Evolutionary conservation across 2,329 filamentous ascomycete genomes (phyloP).

Genomic region (Aspergillus sp.): DNA sequence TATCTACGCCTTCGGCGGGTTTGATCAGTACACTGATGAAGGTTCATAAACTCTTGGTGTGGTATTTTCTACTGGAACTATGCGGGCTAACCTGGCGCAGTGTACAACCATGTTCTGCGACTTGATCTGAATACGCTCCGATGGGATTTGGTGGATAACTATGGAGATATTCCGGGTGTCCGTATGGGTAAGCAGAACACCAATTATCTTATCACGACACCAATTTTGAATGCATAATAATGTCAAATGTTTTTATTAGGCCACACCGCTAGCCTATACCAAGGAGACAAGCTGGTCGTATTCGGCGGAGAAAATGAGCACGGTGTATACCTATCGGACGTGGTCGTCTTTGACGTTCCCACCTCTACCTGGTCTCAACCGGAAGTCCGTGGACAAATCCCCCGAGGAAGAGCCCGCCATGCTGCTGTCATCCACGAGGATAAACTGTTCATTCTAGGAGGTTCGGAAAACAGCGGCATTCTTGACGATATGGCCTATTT

Average conservation of each 20-base stretch:
- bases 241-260: conserved; percentile 50
- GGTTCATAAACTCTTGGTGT: conserved; percentile 41
- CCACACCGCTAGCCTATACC: conserved; percentile 90
- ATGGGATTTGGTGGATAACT: conserved; percentile 97
- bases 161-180: conserved; percentile 94
- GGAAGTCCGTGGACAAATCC: conserved; percentile 77
- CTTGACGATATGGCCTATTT: conserved; percentile 96
- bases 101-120: conserved; percentile 95
- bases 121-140: conserved; percentile 84
- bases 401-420: conserved; percentile 87
- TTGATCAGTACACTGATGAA: conserved; percentile 98
- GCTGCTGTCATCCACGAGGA: conserved; percentile 94
- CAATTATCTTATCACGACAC: not conserved
- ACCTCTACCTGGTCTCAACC: conserved; percentile 96
- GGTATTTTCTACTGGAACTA: not conserved
- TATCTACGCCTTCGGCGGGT: conserved; percentile 97
- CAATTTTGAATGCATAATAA: not conserved
- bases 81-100: conserved; percentile 36
- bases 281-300: conserved; percentile 91
- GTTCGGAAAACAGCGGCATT: conserved; percentile 87
- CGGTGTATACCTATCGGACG: conserved; percentile 88
- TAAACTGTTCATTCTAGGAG: conserved; percentile 92
- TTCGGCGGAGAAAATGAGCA: conserved; percentile 99
- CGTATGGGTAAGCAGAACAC: conserved; percentile 72
- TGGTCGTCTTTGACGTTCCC: conserved; percentile 93